These are phyloP conservation scores for Auxenochlorella protothecoides DNA, from an alignment of 139 green algal genomes.

Conservation along the genomic window DNA sequence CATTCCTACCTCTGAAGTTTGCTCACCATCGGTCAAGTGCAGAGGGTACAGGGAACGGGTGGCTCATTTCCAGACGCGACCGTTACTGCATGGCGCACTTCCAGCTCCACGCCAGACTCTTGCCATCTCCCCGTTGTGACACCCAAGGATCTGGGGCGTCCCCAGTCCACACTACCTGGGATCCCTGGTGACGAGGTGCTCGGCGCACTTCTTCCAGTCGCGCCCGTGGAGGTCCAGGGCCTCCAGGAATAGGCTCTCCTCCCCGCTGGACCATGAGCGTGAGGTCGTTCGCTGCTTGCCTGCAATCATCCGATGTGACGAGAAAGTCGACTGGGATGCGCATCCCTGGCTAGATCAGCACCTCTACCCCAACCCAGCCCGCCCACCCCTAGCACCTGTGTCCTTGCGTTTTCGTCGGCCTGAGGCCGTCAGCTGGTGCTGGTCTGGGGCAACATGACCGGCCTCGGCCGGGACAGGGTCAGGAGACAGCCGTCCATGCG, in stretches of 20 bases:
- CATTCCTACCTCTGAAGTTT: too few relatives aligned
- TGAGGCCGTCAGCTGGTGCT: conserved; percentile 25
- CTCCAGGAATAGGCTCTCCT: conserved; percentile 58
- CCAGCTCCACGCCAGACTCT: too few relatives aligned
- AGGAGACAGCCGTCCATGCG: neutral
- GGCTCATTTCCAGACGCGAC: too few relatives aligned
- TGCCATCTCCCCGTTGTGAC: too few relatives aligned
- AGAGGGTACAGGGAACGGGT: too few relatives aligned
- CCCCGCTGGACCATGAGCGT: conserved; percentile 53
- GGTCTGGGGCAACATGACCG: neutral
- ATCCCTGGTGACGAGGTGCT: conserved; percentile 52
- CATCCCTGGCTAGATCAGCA: too few relatives aligned
- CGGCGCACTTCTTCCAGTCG: conserved; percentile 52
- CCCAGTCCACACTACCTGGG: neutral
- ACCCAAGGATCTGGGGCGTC: too few relatives aligned
- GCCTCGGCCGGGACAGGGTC: neutral
- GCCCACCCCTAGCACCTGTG: conserved; percentile 17
- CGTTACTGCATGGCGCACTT: too few relatives aligned
- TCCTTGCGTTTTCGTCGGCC: conserved; percentile 64
- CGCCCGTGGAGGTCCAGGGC: conserved; percentile 47
- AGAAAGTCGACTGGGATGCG: too few relatives aligned
- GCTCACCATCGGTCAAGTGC: too few relatives aligned
- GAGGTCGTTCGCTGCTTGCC: conserved; percentile 24
- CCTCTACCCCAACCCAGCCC: too few relatives aligned
- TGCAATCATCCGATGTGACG: neutral